Evolutionary conservation across 164 flowering plant species (phyloP).

Genomic region (Dillenia suffruticosa): DNA sequence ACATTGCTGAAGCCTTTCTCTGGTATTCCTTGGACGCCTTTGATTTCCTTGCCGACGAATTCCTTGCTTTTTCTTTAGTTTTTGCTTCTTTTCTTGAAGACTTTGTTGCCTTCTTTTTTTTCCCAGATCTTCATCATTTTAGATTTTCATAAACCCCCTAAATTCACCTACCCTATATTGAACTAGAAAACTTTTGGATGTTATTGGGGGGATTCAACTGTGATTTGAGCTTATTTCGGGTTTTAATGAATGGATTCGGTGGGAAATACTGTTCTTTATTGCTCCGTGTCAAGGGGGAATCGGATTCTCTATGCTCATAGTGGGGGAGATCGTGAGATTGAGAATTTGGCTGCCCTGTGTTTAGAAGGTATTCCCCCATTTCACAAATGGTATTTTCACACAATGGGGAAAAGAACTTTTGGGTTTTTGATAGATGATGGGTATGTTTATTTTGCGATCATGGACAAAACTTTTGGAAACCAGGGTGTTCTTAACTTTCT

Average conservation of each 20-base stretch:
- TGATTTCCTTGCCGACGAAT: conserved; percentile 21
- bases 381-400: conserved; percentile 70
- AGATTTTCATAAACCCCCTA: too few species aligned
- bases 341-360: conserved; percentile 50
- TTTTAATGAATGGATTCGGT: conserved; percentile 37
- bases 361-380: conserved; percentile 60
- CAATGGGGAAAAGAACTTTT: conserved; percentile 40
- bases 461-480: conserved; percentile 49
- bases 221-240: background rate
- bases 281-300: conserved; percentile 53
- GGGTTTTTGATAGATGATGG: conserved; percentile 75
- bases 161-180: conserved; percentile 4
- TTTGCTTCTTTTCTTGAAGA: conserved; percentile 17
- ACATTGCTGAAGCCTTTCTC: conserved; percentile 16
- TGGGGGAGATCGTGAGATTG: conserved; percentile 48
- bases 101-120: conserved; percentile 11
- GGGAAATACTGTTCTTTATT: conserved; percentile 46
- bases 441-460: conserved; percentile 57
- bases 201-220: background rate
- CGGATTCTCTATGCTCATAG: conserved; percentile 38
- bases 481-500: conserved; percentile 42
- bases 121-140: conserved; percentile 2
- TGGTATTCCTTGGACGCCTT: conserved; percentile 23
- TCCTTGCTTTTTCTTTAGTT: conserved; percentile 9
- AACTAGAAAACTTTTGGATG: background rate